Conservation (phyloP, 257 asterid species). For the Plantago major region DNA sequence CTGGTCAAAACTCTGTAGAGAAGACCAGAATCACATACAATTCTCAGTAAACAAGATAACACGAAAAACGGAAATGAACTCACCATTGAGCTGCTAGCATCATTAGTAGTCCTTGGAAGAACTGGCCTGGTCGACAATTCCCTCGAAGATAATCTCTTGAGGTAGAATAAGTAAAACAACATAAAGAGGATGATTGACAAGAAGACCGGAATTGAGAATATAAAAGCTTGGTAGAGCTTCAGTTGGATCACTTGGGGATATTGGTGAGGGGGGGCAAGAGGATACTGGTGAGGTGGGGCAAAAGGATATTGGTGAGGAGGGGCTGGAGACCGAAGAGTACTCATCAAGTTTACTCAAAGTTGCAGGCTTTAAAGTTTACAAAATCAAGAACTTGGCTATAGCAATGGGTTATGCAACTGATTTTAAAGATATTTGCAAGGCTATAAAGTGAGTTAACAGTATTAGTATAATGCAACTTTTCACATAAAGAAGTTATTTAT, state of each 20-base stretch:
- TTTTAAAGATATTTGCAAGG: constrained; percentile 14
- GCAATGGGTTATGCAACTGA: not conserved
- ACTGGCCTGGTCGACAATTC: constrained; percentile 24
- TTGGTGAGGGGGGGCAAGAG: constrained; percentile 45
- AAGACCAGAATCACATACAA: not conserved
- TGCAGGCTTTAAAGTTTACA: not conserved
- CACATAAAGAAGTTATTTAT: constrained; percentile 46
- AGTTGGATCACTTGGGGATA: constrained; percentile 69
- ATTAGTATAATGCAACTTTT: constrained; percentile 26
- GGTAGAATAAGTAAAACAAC: constrained; percentile 72
- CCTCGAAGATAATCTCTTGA: constrained; percentile 46
- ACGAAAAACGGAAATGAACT: not conserved
- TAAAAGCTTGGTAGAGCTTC: constrained; percentile 75
- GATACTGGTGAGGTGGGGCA: no score
- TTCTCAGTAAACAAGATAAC: not conserved
- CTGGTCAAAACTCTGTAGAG: constrained; percentile 15
- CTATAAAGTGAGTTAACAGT: constrained; percentile 1
- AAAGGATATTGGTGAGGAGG: constrained; percentile 59
- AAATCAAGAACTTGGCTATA: constrained; percentile 6
- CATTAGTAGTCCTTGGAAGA: constrained; percentile 29
- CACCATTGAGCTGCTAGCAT: constrained; percentile 22
- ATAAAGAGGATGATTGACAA: constrained; percentile 72
- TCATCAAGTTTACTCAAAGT: constrained; percentile 29
- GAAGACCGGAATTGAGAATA: constrained; percentile 76
- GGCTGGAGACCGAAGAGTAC: constrained; percentile 27